Base-by-base conservation (phyloP, 1,284 basidiomycete species). In the Heterobasidion annosum region DNA sequence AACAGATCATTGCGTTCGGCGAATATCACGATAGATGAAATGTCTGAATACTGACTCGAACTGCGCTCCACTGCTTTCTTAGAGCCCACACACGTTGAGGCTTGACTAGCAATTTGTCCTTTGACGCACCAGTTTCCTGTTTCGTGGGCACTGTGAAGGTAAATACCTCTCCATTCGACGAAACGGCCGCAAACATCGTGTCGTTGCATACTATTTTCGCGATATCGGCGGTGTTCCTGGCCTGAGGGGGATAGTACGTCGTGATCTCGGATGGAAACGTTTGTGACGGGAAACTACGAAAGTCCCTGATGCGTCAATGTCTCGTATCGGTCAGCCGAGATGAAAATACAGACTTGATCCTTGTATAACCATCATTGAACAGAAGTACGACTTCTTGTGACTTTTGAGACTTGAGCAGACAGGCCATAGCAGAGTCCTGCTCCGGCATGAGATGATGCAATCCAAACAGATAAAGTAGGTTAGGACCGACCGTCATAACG, bases 11-110 rank as follows among this genome's bases (percentile, higher is more conserved):
- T 15, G 49, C 55, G 46, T 18, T 19, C 25, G 16, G 46, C 35
- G 6, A 12, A 54, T 25, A 53, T 15, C n/a, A 52, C 40, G 15
- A 10, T 4, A 43, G 16, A 1, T 35, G 19, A 13, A 54, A 35
- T n/a, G 15, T 1, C 9, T 34, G 6, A 25, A 25, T 8, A 70
- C 77, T 43, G 64, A 84, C 86, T 65, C 77, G 83, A 43, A 93
- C 91, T 25, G 91, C 88, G 46, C 90, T 91, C 65, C 92, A 91
- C 59, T 88, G 85, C 65, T 90, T 92, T 56, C 91, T 76, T 54
- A 97, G 71, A 0, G 90, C 88, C 94, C 94, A 98, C 5, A 93
- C 83, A n/a, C 93, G 82, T 66, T 94, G 91, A 0, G 94, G 92
- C 63, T 89, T 89, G 56, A 91, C 79, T 1, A 71, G 67, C 37